Evolutionary conservation across 371 early-diverging fungal species (phyloP), one percentile per base, ranked within the genome.

Genomic region (Mucor racemosus): DNA sequence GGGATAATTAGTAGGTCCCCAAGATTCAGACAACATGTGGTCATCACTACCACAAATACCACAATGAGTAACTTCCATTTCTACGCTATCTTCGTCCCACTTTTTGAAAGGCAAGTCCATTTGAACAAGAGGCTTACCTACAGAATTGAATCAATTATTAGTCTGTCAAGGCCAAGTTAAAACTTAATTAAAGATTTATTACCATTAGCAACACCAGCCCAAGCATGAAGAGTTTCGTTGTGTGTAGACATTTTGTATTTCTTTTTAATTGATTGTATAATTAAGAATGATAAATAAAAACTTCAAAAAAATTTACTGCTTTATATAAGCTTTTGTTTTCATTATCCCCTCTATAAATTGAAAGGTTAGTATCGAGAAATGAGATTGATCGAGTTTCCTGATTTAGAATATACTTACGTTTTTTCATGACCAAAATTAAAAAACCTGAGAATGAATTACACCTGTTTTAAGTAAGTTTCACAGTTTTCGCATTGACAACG

Each of bases 1-100:
- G 4, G 90, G 88, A 66, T 73, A 87, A 14, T 39, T 36, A 19
- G 86, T 76, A n/a, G 76, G 75, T 0, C 82, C 80, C 90, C 89
- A 90, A 17, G 83, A 87, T 26, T 75, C 68, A 60, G 83, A 84
- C 64, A 87, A 71, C 50, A 86, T 87, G 73, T 89, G 90, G 56
- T 87, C 67, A 64, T 79, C 80, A 0, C 75, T 71, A 41, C 80
- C 83, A 50, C 87, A 87, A 42, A 86, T 77, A 64, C 84, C 85
- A 57, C 84, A 82, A 62, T 84, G 79, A n/a, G 67, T 66, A 38
- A 86, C 76, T 34, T 77, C 74, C 34, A 87, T 74, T 40, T 85
- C 85, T 17, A 87, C 69, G 65, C 79, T 80, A 57, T 81, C 50
- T 19, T 74, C 74, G n/a, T 67, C 69, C 68, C 81, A 87, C 15